Evolutionary conservation across 768 basidiomycete genomes (phyloP), one percentile per base, ranked within the genome.

Genomic region (Trametes gibbosa): DNA sequence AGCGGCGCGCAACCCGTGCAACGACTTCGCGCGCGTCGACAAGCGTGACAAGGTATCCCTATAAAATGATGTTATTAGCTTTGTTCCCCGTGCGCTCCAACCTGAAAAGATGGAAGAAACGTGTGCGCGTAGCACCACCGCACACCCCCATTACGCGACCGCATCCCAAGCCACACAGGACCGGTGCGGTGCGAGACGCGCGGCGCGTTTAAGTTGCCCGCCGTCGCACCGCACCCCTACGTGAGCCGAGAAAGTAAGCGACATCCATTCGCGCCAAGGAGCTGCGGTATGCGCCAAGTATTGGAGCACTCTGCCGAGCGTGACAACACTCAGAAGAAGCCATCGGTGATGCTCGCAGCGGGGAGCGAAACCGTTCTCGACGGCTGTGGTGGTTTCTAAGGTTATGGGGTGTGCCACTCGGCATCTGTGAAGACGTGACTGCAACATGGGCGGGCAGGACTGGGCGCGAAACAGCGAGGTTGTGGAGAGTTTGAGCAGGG

Each of bases 21-120:
- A 94, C 85, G 42, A 93, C 70, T 58, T 88, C 79, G 50, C 80
- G 74, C 16, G 79, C 74, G 66, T 87, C 82, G 19, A 73, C 76
- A 19, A 92, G 80, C 8, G 84, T 87, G 50, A 92, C 75, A 1
- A 90, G 79, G 75, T 92, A 93, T 29, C 89, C 91, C 89, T 92
- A 59, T 53, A 34, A 55, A 24, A 60, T 40, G 46, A 48, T 51
- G 43, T 3, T 43, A 9, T 21, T 41, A 52, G 57, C 29, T 13
- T 5, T 32, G 29, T 10, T 32, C 29, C 29, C 29, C 4, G 4
- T 10, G 29, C 29, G 29, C 29, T 4, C 29, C 29, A 32, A n/a
- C n/a, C 10, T 32, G 29, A 5, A 10, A 10, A 5, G 7, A 50
- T 50, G 51, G 47, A 51, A 34, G 27, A 50, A 56, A 25, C 57